A percentile compares a stretch with the other conserved stretches of the same genome.
Conservation (phyloP, 495 filamentous ascomycete species). For the Neurospora intermedia region DNA sequence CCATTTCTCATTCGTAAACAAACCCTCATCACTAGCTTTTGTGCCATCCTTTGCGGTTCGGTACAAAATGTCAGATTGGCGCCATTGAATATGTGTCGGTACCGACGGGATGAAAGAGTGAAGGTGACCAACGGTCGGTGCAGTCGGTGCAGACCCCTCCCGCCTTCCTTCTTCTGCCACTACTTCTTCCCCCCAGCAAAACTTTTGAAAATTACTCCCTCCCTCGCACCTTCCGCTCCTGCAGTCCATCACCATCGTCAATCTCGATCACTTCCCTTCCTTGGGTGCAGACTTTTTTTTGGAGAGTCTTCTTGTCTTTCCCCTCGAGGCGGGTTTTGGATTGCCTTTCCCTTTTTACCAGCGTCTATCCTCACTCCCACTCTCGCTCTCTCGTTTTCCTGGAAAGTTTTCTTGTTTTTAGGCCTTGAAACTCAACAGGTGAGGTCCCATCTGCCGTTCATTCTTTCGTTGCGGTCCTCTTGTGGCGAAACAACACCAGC, state of each 20-base stretch:
- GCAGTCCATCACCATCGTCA: background rate
- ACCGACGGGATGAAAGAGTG: background rate
- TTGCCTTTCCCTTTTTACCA: background rate
- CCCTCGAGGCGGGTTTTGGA: background rate
- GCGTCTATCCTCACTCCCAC: background rate
- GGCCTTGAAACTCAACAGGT: background rate
- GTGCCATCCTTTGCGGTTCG: background rate
- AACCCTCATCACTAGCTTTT: background rate
- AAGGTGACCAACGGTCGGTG: background rate
- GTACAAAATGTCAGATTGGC: background rate
- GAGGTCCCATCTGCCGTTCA: background rate
- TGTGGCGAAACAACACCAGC: background rate
- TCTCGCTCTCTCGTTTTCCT: slow-evolving; percentile 6
- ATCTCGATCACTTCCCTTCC: background rate
- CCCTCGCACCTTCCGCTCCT: background rate
- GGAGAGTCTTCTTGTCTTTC: background rate
- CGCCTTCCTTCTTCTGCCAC: background rate
- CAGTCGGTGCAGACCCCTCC: background rate
- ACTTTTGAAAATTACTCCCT: background rate
- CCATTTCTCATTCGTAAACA: slow-evolving; percentile 2
- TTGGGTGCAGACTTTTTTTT: background rate
- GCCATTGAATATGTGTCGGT: background rate
- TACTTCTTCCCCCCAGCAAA: background rate
- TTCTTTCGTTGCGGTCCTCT: background rate
- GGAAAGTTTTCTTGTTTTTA: background rate